Evolutionary conservation across 495 filamentous ascomycete genomes (phyloP).

Genomic region (Gamarada debralockiae): DNA sequence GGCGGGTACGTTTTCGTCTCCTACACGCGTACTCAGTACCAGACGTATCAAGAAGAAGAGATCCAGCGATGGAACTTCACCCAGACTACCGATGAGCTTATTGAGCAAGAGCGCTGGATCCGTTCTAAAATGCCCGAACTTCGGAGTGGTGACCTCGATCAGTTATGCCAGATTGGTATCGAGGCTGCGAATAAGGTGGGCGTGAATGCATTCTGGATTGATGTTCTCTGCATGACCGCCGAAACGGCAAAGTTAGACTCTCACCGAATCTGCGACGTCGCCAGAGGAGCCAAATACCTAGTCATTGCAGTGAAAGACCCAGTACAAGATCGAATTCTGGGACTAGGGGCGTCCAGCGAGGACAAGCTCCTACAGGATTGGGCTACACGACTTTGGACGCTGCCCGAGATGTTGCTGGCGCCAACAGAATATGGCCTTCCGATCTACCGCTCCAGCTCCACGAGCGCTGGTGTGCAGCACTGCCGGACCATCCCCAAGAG

Average conservation of each 20-base stretch:
- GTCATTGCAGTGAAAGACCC: constrained; percentile 26
- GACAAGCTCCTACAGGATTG: constrained; percentile 24
- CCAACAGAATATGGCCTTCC: not conserved
- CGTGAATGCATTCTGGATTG: constrained; percentile 32
- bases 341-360: too few relatives aligned
- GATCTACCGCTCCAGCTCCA: not conserved
- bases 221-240: constrained; percentile 18
- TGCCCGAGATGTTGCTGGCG: constrained; percentile 41
- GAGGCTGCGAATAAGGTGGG: constrained; percentile 27
- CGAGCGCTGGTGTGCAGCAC: not conserved
- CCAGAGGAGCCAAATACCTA: constrained; percentile 31
- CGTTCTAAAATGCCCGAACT: too few relatives aligned
- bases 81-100: too few relatives aligned
- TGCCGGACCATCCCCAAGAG: too few relatives aligned
- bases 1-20: not conserved
- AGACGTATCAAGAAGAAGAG: not conserved
- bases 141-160: not conserved
- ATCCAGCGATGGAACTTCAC: not conserved
- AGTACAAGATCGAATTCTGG: constrained; percentile 1
- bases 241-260: constrained; percentile 24
- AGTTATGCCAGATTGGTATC: not conserved
- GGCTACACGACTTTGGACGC: constrained; percentile 44
- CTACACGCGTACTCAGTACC: not conserved
- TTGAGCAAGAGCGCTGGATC: not conserved
- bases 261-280: constrained; percentile 37